Base-by-base conservation (phyloP, 2,329 filamentous ascomycete species). In the Exutisphaerella laricina region DNA sequence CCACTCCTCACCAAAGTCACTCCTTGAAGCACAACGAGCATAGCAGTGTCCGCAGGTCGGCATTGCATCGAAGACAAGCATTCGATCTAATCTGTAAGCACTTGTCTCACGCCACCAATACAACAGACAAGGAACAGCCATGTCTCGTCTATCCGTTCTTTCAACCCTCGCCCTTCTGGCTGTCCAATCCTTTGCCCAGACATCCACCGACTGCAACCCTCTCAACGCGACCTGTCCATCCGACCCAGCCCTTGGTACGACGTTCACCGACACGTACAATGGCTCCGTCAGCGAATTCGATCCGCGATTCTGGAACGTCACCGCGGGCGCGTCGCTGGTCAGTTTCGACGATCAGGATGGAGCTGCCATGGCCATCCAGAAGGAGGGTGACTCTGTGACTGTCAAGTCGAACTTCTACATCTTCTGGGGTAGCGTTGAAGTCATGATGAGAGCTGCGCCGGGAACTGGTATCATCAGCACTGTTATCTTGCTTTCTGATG, bases 401-500 rank as follows among this genome's bases (percentile, higher is more conserved):
- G 77, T 94, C 49, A 77, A 81, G 51, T 81, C 84, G 34, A 79
- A 80, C 54, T 90, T 88, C 63, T 92, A 88, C 69, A 84, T 94
- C 66, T 88, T 94, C 71, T 90, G 84, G 55, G 88, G 88, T 43
- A 79, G 80, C 46, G 80, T 87, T 35, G 86, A 92, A 65, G 75
- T 90, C 45, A 73, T 78, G 54, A 77, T 94, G 71, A 86, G 87
- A 69, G 84, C 85, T 3, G 81, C 88, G 1, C 68, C 72, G 1
- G 88, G 88, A 13, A 70, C 69, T 5, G 88, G 88, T 39, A 82
- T 95, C 50, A 78, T 95, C 56, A 88, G 82, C 58, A 77, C 85
- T 49, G 82, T 94, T 58, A 89, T 94, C 61, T 75, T 90, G 64
- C 74, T 92, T 53, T 90, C 84, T 38, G 84, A 92, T 55, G 82